Evolutionary conservation across 169 alveolate species (phyloP), one percentile per base, ranked within the genome.

Genomic region (Plasmodium billcollinsi): DNA sequence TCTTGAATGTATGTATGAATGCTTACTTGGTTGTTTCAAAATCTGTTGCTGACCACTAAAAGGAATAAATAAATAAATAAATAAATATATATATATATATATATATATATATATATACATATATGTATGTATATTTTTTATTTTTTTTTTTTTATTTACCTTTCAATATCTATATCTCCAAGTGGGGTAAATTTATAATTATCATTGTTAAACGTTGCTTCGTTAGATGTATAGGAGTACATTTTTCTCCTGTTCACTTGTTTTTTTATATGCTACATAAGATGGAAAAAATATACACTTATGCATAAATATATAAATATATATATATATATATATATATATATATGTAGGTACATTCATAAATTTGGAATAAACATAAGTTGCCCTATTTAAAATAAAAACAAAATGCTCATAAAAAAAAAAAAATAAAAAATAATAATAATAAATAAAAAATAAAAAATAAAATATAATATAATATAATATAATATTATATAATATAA

Each of bases 171-270:
- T 11, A 76, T 76, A 26, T 76, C 89, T 4, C 24, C 65, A 63
- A 76, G 62, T 11, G 89, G 89, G 0, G 69, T 76, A 56, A 76
- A 76, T 58, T 76, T 76, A 45, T 76, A 76, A 56, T 76, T 76
- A 33, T 63, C 72, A 56, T 76, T 76, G 56, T 61, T 76, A 56
- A 76, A 76, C 50, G 89, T 52, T 54, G 89, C 63, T 45, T 76
- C 89, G 45, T 45, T 76, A 20, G 69, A 63, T 56, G 75, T 65
- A 80, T 63, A 69, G 47, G 91, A 58, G 73, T 94, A 94, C 92
- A 94, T 89, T 66, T 92, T 89, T 18, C 96, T 86, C 29, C 96
- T 76, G 33, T 73, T 69, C 59, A 92, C 95, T 76, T 94, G 96
- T 43, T 94, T 91, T 58, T 88, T 90, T 94, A 94, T 94, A 21